phyloP scores from a whole-genome alignment of 108 stramenopile genomes.

The Discostella stelligeroides region DNA sequence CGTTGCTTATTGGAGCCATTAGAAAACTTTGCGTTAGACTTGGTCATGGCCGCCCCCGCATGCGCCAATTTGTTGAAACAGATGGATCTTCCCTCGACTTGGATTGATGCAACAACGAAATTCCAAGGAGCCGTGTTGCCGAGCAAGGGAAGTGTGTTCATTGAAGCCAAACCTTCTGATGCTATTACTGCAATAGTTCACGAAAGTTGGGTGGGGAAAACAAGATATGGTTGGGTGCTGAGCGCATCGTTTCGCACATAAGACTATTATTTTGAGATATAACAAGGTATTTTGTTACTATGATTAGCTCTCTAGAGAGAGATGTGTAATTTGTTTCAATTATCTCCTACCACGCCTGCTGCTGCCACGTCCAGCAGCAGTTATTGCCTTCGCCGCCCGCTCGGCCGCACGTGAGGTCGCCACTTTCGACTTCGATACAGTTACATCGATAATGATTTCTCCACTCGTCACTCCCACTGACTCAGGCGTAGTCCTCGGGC shows the following conservation, averaged over 20 bases:
- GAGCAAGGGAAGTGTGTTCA: constrained; percentile 28
- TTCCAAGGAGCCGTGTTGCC: constrained; percentile 9
- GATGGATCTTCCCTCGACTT: constrained; percentile 50
- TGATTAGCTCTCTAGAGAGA: background rate
- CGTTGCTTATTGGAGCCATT: constrained; percentile 38
- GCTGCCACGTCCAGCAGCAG: too few species aligned
- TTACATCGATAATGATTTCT: constrained; percentile 52
- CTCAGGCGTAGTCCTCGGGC: constrained; percentile 35
- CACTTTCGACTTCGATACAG: too few species aligned
- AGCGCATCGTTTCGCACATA: constrained; percentile 26
- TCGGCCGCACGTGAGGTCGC: too few species aligned
- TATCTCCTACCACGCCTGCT: too few species aligned
- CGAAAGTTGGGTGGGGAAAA: constrained; percentile 63
- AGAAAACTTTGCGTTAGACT: constrained; percentile 60
- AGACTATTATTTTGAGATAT: background rate
- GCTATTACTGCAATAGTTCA: constrained; percentile 30
- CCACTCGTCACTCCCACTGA: constrained; percentile 55
- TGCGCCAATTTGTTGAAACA: constrained; percentile 38
- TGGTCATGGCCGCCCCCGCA: constrained; percentile 76
- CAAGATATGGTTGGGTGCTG: constrained; percentile 33
- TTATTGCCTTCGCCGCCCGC: too few species aligned
- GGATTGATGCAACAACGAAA: constrained; percentile 38
- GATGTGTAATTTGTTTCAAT: too few species aligned
- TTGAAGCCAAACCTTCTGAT: constrained; percentile 39
- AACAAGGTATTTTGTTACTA: too few species aligned